Evolutionary conservation across 768 basidiomycete genomes (phyloP).

Genomic region (Termitomyces sp.): DNA sequence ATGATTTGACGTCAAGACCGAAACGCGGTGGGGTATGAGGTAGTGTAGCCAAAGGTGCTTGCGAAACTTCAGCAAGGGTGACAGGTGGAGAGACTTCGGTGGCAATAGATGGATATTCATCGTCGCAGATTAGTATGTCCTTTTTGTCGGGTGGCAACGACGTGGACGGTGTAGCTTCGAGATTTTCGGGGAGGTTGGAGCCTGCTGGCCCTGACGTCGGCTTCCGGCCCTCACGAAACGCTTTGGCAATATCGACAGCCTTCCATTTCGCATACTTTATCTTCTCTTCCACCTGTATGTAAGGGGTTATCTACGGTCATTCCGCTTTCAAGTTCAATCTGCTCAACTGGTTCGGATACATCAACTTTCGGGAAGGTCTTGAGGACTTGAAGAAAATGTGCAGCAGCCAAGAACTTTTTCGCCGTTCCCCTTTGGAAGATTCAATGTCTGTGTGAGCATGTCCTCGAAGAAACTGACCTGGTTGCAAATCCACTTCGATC

Average conservation of each 20-base stretch:
- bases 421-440: slow-evolving; percentile 64
- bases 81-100: slow-evolving; percentile 25
- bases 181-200: slow-evolving; percentile 23
- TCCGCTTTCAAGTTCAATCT: slow-evolving; percentile 16
- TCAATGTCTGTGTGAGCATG: neutral
- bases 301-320: neutral
- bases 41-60: neutral
- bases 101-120: slow-evolving; percentile 18
- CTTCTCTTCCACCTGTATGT: slow-evolving; percentile 71
- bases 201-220: slow-evolving; percentile 78
- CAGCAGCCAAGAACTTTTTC: slow-evolving; percentile 91
- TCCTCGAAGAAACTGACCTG: slow-evolving; percentile 40
- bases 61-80: neutral
- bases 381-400: slow-evolving; percentile 90
- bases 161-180: slow-evolving; percentile 9
- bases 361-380: slow-evolving; percentile 63
- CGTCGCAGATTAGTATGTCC: slow-evolving; percentile 6
- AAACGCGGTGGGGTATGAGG: slow-evolving; percentile 13
- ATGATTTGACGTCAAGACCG: slow-evolving; percentile 11
- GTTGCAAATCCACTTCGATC: slow-evolving; percentile 75
- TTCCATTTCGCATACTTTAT: slow-evolving; percentile 97
- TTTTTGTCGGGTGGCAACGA: slow-evolving; percentile 2
- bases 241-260: slow-evolving; percentile 91
- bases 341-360: slow-evolving; percentile 47
- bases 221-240: slow-evolving; percentile 86